A percentile compares a stretch with the other conserved stretches of the same genome.
Evolutionary conservation across 2,329 filamentous ascomycete genomes (phyloP).

Genomic region (Aureobasidium sp.): DNA sequence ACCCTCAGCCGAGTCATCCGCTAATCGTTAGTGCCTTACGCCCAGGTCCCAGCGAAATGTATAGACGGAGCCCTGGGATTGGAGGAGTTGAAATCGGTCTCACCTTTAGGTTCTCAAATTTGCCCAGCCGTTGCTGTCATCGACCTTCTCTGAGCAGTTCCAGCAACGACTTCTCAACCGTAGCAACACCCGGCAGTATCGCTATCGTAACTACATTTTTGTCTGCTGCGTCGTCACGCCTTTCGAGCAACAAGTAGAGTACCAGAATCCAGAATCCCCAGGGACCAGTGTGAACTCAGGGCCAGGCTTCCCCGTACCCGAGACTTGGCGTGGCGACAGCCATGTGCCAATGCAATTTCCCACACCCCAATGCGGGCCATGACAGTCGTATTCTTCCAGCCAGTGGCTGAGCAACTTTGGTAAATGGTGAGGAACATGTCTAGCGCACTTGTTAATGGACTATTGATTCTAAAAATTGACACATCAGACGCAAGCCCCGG

Average conservation of each 20-base stretch:
- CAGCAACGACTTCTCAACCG: background rate
- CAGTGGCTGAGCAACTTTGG: conserved; percentile 1
- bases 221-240: background rate
- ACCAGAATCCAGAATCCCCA: background rate
- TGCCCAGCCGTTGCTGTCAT: conserved; percentile 5
- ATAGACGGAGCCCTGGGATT: background rate
- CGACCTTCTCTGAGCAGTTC: background rate
- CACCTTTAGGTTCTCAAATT: conserved; percentile 2
- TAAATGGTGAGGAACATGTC: background rate
- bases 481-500: background rate
- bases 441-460: conserved; percentile 4
- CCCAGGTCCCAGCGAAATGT: conserved; percentile 9
- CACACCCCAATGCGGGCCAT: conserved; percentile 10
- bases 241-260: background rate
- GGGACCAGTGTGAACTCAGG: background rate
- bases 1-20: background rate
- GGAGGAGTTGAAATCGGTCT: background rate
- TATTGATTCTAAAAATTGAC: conserved; percentile 13
- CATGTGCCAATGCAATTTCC: conserved; percentile 9
- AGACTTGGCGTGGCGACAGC: background rate
- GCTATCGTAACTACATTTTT: background rate
- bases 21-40: conserved; percentile 8
- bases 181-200: background rate
- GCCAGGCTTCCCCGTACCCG: conserved; percentile 3
- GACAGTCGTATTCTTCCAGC: conserved; percentile 1